These are phyloP conservation scores for Leccinum disarticulatum DNA, from an alignment of 768 basidiomycete species.

Conservation along the genomic window DNA sequence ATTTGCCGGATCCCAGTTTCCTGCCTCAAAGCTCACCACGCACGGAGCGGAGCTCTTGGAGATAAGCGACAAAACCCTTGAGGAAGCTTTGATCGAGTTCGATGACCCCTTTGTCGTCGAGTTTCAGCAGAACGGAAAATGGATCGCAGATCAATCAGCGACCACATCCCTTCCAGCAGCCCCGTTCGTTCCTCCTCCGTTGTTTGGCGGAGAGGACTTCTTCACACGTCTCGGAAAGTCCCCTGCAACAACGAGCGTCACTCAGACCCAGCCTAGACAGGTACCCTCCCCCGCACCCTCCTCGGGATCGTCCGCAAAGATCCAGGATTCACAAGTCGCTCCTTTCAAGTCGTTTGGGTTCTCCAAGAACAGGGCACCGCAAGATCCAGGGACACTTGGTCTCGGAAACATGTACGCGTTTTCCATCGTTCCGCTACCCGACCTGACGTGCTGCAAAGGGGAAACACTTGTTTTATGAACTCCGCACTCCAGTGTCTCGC, in stretches of 20 bases:
- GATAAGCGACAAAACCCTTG: conserved; percentile 47
- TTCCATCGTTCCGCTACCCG: background rate
- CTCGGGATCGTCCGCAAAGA: conserved; percentile 22
- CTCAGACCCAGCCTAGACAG: conserved; percentile 25
- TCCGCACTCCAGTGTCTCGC: conserved; percentile 95
- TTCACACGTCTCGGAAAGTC: conserved; percentile 45
- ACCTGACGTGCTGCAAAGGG: conserved; percentile 45
- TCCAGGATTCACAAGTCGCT: conserved; percentile 25
- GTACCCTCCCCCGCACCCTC: conserved; percentile 23
- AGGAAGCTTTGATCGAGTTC: conserved; percentile 55
- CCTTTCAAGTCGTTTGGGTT: conserved; percentile 36
- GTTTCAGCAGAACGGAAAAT: conserved; percentile 55
- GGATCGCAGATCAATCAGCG: conserved; percentile 49
- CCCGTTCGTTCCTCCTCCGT: conserved; percentile 39
- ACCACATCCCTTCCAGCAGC: conserved; percentile 7
- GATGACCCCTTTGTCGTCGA: conserved; percentile 82
- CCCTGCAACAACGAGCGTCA: conserved; percentile 21
- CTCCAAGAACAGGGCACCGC: conserved; percentile 38
- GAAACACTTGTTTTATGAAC: conserved; percentile 99
- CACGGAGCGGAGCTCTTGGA: conserved; percentile 43
- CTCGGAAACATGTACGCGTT: conserved; percentile 78
- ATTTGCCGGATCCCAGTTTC: conserved; percentile 30
- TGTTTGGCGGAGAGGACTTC: conserved; percentile 59
- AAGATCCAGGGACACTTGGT: conserved; percentile 78
- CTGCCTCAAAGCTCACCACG: conserved; percentile 24